Conservation (phyloP, 768 basidiomycete genomes). For the Trametes villosa region DNA sequence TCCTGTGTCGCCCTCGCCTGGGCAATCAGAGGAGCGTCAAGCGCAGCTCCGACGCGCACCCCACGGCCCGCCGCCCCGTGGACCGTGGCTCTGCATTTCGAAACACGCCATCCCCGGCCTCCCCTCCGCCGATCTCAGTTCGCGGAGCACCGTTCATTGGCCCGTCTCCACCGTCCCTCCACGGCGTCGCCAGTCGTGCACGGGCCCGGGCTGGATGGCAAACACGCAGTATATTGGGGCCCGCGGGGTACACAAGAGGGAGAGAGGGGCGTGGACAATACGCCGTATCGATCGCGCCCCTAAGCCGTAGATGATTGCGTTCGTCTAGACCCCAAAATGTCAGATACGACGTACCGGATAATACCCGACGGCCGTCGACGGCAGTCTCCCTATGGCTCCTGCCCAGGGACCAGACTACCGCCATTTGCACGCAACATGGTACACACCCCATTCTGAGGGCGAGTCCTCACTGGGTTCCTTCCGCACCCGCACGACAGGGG, state of each 20-base stretch:
- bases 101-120: conserved; percentile 3
- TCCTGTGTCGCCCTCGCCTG: not conserved
- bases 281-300: conserved; percentile 13
- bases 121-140: conserved; percentile 13
- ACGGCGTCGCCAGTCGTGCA: not conserved
- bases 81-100: conserved; percentile 15
- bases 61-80: conserved; percentile 15
- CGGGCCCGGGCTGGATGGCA: not conserved
- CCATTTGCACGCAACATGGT: conserved; percentile 20
- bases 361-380: conserved; percentile 4
- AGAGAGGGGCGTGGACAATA: conserved; percentile 8
- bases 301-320: conserved; percentile 5
- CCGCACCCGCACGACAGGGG: conserved; percentile 60
- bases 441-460: conserved; percentile 31
- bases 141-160: not conserved
- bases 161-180: not conserved
- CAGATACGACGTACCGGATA: conserved; percentile 10
- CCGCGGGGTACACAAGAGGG: not conserved
- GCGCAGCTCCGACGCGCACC: conserved; percentile 1
- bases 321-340: conserved; percentile 12
- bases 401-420: not conserved
- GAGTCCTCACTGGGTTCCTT: conserved; percentile 46
- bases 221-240: conserved; percentile 6
- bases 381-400: not conserved
- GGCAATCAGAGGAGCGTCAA: conserved; percentile 9